Evolutionary conservation across 208 protist genomes (phyloP).

Genomic region (Angomonas ambiguus): DNA sequence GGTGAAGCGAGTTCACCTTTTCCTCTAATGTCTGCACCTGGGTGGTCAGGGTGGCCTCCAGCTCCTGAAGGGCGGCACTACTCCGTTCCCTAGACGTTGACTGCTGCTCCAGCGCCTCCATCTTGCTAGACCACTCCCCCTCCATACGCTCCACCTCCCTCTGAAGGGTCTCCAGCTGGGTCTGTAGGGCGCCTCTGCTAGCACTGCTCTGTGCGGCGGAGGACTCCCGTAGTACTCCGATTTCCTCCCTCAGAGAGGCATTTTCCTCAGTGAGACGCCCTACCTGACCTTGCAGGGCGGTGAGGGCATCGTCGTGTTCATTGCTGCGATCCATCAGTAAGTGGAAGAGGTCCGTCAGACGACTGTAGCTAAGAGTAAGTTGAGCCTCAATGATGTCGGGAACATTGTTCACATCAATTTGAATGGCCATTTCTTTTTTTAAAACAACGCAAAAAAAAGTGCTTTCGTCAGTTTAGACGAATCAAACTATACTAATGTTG

Average conservation of each 20-base stretch:
- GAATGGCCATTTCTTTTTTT: conserved; percentile 51
- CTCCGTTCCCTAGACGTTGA: conserved; percentile 10
- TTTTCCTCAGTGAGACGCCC: conserved; percentile 54
- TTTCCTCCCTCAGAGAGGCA: conserved; percentile 26
- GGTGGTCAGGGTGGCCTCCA: conserved; percentile 14
- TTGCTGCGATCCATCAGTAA: conserved; percentile 84
- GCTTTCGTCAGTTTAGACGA: not conserved
- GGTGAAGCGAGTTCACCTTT: conserved; percentile 12
- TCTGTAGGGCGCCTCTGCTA: conserved; percentile 16
- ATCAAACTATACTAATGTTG: not conserved
- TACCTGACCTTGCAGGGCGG: conserved; percentile 44
- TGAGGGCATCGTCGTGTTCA: conserved; percentile 74
- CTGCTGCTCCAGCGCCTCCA: not conserved
- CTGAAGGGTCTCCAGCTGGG: conserved; percentile 16
- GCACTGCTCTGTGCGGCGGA: not conserved
- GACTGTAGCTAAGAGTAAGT: conserved; percentile 85
- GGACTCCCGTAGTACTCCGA: conserved; percentile 34
- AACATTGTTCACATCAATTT: conserved; percentile 63
- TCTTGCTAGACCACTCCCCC: not conserved
- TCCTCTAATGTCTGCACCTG: conserved; percentile 12
- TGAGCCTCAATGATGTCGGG: conserved; percentile 90
- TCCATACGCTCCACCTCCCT: conserved; percentile 3
- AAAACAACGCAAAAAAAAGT: conserved; percentile 2
- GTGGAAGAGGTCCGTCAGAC: conserved; percentile 69
- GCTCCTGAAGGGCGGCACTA: not conserved